These are phyloP conservation scores for Ogataea trehaloabstinens DNA, from an alignment of 805 yeast species.

Conservation along the genomic window DNA sequence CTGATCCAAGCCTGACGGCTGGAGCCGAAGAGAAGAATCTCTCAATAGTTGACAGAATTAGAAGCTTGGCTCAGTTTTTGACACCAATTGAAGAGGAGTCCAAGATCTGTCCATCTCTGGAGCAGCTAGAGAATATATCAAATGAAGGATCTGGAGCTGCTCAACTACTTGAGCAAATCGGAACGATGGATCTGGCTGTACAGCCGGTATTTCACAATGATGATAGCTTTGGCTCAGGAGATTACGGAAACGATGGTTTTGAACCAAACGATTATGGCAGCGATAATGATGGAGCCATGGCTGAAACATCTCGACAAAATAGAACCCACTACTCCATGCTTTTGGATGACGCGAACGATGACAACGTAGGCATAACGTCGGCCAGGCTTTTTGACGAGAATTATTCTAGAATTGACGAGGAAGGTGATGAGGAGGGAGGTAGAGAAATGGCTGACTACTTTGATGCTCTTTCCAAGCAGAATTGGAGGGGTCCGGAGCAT, in stretches of 20 bases:
- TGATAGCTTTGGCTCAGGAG: constrained; percentile 17
- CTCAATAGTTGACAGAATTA: constrained; percentile 3
- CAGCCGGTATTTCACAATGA: constrained; percentile 21
- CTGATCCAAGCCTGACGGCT: background rate
- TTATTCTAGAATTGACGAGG: constrained; percentile 22
- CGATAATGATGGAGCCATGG: background rate
- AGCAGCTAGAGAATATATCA: constrained; percentile 44
- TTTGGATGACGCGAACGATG: constrained; percentile 29
- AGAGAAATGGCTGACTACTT: constrained; percentile 65
- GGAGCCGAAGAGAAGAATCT: constrained; percentile 1
- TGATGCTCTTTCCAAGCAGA: constrained; percentile 64
- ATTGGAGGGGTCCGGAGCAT: constrained; percentile 92
- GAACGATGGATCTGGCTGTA: constrained; percentile 18
- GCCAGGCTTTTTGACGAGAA: constrained; percentile 33
- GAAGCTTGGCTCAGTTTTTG: constrained; percentile 8
- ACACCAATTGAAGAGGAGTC: constrained; percentile 29
- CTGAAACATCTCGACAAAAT: constrained; percentile 4
- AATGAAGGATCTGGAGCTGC: constrained; percentile 28
- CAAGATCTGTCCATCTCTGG: constrained; percentile 70
- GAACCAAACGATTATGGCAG: constrained; percentile 17
- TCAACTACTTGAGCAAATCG: constrained; percentile 25
- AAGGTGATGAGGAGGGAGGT: constrained; percentile 36
- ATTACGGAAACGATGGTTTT: constrained; percentile 20
- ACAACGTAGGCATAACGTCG: constrained; percentile 30
- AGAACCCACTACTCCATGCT: constrained; percentile 33